Conservation (phyloP, 306 rosid genomes). For the Acacia crassicarpa region DNA sequence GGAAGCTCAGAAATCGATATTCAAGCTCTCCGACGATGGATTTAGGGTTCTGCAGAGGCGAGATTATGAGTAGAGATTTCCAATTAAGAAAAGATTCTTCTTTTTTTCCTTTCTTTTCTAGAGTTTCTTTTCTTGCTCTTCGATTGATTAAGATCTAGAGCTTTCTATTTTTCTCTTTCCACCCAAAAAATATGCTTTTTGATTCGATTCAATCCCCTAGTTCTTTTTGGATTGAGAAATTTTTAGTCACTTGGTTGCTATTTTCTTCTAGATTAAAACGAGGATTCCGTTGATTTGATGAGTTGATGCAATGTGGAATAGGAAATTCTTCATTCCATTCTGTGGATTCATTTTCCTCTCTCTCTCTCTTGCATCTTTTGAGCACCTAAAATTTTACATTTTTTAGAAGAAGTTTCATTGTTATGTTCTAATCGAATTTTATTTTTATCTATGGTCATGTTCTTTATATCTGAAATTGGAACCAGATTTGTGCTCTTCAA, state of each 20-base stretch:
- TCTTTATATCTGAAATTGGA: neutral
- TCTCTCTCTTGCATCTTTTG: neutral
- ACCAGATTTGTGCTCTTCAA: no score
- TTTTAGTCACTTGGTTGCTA: neutral
- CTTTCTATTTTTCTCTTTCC: neutral
- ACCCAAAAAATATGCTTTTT: neutral
- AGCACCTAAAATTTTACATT: neutral
- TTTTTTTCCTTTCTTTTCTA: no score
- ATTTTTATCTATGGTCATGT: neutral
- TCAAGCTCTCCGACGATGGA: no score
- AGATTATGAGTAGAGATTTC: no score
- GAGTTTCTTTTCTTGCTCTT: no score
- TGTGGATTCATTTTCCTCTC: neutral
- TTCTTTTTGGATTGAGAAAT: conserved; percentile 10
- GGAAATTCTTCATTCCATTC: neutral
- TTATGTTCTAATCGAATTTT: neutral
- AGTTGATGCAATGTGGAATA: neutral
- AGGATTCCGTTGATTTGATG: neutral
- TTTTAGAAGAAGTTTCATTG: neutral
- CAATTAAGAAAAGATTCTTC: no score
- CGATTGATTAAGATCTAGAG: no score
- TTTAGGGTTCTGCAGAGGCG: no score
- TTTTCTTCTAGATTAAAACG: neutral
- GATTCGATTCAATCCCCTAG: neutral
- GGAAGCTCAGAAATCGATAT: no score